phyloP scores from a whole-genome alignment of 2,329 filamentous ascomycete genomes.

The Sarocladium brachiariae region DNA sequence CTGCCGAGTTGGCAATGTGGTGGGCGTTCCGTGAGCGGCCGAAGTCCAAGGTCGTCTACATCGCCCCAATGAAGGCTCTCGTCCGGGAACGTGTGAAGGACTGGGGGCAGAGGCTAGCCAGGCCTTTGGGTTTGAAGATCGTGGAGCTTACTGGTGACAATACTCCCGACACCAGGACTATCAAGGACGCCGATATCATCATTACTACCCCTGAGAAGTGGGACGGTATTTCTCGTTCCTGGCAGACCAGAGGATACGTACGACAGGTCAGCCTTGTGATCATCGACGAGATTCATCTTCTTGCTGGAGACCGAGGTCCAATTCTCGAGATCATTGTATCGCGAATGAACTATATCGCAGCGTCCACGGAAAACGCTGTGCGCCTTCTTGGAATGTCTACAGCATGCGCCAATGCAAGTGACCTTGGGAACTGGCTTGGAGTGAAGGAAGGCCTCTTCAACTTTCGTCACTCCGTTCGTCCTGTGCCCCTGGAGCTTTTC shows the following conservation, averaged over 20 bases:
- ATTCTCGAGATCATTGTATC: conserved; percentile 96
- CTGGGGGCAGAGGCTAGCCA: conserved; percentile 77
- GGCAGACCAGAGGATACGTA: conserved; percentile 96
- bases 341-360: conserved; percentile 97
- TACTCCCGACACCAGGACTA: conserved; percentile 92
- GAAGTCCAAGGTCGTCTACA: conserved; percentile 96
- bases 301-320: conserved; percentile 93
- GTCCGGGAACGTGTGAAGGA: conserved; percentile 95
- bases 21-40: conserved; percentile 95
- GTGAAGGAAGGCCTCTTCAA: conserved; percentile 96
- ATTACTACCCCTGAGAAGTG: conserved; percentile 99
- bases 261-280: conserved; percentile 92
- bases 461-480: conserved; percentile 92
- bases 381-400: conserved; percentile 98
- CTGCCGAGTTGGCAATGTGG: conserved; percentile 97
- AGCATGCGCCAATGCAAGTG: conserved; percentile 89
- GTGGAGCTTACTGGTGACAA: conserved; percentile 97
- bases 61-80: conserved; percentile 97
- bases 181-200: conserved; percentile 93
- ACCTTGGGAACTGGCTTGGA: conserved; percentile 92
- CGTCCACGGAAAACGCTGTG: conserved; percentile 83
- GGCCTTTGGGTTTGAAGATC: conserved; percentile 77
- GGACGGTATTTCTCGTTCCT: conserved; percentile 98
- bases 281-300: conserved; percentile 94
- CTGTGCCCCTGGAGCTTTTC: conserved; percentile 90